Percentiles rank a stretch among this genome's conserved stretches.
Conservation (phyloP, 345 rosid genomes). For the Ceriops zippeliana region DNA sequence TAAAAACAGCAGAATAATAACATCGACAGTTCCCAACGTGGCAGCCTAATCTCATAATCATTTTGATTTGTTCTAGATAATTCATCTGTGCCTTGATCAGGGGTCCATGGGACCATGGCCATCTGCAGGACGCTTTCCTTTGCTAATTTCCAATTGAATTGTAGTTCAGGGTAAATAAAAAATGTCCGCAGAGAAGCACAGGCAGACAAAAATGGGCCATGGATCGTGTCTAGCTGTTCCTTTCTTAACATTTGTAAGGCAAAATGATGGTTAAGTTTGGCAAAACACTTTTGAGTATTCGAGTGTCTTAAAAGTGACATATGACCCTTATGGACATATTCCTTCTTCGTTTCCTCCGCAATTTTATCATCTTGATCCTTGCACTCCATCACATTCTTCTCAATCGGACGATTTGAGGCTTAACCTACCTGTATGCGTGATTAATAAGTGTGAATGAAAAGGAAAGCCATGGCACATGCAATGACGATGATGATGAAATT, state of each 20-base stretch:
- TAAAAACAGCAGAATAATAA: neutral
- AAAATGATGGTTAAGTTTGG: slow-evolving; percentile 12
- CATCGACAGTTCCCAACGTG: slow-evolving; percentile 1
- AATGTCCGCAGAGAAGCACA: neutral
- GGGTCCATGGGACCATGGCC: slow-evolving; percentile 6
- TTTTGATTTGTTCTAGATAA: neutral
- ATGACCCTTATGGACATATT: slow-evolving; percentile 5
- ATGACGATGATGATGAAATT: neutral
- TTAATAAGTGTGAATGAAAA: neutral
- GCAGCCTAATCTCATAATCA: slow-evolving; percentile 11
- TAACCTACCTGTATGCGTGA: slow-evolving; percentile 1
- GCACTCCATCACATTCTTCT: neutral
- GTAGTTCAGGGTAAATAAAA: slow-evolving; percentile 28
- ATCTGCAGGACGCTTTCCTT: no score
- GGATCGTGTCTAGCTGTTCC: neutral
- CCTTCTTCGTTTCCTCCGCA: neutral
- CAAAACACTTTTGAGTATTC: neutral
- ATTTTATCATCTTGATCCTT: neutral
- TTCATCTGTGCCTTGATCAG: neutral
- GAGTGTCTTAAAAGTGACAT: slow-evolving; percentile 5
- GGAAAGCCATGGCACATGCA: slow-evolving; percentile 3
- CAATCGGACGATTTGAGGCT: neutral
- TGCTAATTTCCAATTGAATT: slow-evolving; percentile 1
- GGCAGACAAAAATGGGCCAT: slow-evolving; percentile 7
- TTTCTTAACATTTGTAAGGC: neutral